A percentile compares a stretch with the other conserved stretches of the same genome.
These are phyloP conservation scores for Claviceps africana DNA, from an alignment of 2,329 filamentous ascomycete genomes.

Conservation along the genomic window DNA sequence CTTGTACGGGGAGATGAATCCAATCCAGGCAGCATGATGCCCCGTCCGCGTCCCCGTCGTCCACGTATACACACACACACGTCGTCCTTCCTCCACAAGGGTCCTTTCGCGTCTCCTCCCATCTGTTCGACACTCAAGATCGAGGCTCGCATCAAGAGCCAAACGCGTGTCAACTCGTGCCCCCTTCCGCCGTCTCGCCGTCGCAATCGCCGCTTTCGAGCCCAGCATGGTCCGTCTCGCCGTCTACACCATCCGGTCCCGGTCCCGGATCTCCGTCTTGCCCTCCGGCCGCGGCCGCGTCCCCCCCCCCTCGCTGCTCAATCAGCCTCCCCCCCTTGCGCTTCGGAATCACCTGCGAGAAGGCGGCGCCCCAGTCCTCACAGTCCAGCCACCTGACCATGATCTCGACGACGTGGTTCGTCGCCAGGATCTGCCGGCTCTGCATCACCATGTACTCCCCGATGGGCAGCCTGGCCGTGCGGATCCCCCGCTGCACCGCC, in stretches of 20 bases:
- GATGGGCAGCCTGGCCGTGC: slow-evolving; percentile 84
- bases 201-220: background rate
- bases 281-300: slow-evolving; percentile 8
- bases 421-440: slow-evolving; percentile 72
- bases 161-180: background rate
- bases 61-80: too few species aligned
- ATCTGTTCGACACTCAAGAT: too few species aligned
- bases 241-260: slow-evolving; percentile 14
- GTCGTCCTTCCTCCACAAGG: too few species aligned
- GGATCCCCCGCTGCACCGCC: slow-evolving; percentile 60
- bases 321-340: slow-evolving; percentile 69
- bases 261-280: too few species aligned
- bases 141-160: too few species aligned
- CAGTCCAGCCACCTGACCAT: slow-evolving; percentile 87
- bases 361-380: slow-evolving; percentile 83
- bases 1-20: background rate
- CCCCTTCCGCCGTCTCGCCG: background rate
- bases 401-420: slow-evolving; percentile 94
- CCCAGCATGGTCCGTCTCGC: slow-evolving; percentile 10
- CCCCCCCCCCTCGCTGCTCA: slow-evolving; percentile 14
- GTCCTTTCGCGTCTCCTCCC: too few species aligned
- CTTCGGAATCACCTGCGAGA: slow-evolving; percentile 76
- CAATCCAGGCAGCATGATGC: too few species aligned
- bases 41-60: too few species aligned
- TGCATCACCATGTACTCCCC: slow-evolving; percentile 91